Base-by-base conservation (phyloP, 140 eudicot genomes). In the Oenanthe javanica region DNA sequence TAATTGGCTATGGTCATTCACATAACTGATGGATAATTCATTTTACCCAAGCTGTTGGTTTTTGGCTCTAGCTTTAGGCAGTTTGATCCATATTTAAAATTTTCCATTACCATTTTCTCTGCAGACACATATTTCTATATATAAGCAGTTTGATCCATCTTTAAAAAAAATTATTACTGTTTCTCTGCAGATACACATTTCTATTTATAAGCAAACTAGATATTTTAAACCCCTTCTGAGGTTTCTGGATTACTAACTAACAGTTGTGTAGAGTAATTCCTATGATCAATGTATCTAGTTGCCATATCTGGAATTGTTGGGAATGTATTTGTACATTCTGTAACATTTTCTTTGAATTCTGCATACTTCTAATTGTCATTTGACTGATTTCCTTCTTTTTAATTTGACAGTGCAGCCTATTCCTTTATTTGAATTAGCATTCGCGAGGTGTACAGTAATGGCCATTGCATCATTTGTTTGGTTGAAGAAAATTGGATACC, bases 351-450 rank as follows among this genome's bases (percentile, higher is more conserved):
- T 23, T 18, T 54, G 38, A 14, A 49, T 78, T 71, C 11, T 40
- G 31, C 49, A n/a, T 46, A 72, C 27, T n/a, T 70, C 11, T 10
- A n/a, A 47, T 4, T 45, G 70, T 72, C 71, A 50, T 38, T 77
- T 84, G 54, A 84, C 42, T 31, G 66, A 11, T 25, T 49, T 51
- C 50, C 67, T 61, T 47, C 38, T 79, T 84, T 74, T 77, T 70
- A 46, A 45, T 31, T 77, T 81, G 87, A 55, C 96, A 91, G 96
- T 80, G 76, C 93, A 91, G 78, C 71, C 90, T 54, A 83, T 91
- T 79, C 93, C 96, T 72, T 88, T 91, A 67, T 87, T 87, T 74
- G 93, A 91, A 85, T 75, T 84, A 71, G 91, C 93, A 86, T 85
- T 87, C 73, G 72, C 84, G 71, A 91, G 96, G 83, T 91, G 93